Evolutionary conservation across 345 rosid genomes (phyloP).

Genomic region (Lepidium africanum): DNA sequence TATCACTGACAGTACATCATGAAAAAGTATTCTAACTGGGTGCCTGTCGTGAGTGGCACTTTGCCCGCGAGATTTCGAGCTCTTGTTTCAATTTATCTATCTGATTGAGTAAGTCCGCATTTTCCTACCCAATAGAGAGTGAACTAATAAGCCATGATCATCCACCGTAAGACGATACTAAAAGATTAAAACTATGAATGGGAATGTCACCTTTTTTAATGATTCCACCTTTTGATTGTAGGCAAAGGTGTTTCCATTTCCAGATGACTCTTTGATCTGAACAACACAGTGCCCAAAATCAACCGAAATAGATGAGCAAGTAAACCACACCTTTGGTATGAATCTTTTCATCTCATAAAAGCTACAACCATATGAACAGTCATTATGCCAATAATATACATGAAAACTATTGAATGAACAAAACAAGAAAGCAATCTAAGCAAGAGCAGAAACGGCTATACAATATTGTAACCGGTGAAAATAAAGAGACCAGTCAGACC

Average conservation of each 20-base stretch:
- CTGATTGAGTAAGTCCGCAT: conserved; percentile 36
- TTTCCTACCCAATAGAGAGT: conserved; percentile 42
- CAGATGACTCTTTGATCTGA: conserved; percentile 49
- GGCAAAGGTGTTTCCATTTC: conserved; percentile 27
- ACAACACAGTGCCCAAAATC: not conserved
- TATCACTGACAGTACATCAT: not conserved
- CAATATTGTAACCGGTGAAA: not conserved
- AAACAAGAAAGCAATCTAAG: not conserved
- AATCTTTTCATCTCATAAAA: not conserved
- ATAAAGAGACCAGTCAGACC: not conserved
- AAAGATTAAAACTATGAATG: not conserved
- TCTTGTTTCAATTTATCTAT: conserved; percentile 43
- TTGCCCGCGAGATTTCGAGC: conserved; percentile 39
- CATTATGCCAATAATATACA: not conserved
- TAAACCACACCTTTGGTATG: not conserved
- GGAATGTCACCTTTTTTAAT: conserved; percentile 49
- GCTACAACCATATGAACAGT: not conserved
- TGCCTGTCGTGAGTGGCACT: conserved; percentile 27
- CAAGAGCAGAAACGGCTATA: not conserved
- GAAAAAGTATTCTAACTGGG: not conserved
- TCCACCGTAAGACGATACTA: not conserved
- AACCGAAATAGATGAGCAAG: not conserved
- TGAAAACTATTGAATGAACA: not conserved
- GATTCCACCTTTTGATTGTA: conserved; percentile 34
- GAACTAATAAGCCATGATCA: conserved; percentile 1